Conservation (phyloP, 2,329 filamentous ascomycete genomes). For the Ophidiomyces ophidiicola region DNA sequence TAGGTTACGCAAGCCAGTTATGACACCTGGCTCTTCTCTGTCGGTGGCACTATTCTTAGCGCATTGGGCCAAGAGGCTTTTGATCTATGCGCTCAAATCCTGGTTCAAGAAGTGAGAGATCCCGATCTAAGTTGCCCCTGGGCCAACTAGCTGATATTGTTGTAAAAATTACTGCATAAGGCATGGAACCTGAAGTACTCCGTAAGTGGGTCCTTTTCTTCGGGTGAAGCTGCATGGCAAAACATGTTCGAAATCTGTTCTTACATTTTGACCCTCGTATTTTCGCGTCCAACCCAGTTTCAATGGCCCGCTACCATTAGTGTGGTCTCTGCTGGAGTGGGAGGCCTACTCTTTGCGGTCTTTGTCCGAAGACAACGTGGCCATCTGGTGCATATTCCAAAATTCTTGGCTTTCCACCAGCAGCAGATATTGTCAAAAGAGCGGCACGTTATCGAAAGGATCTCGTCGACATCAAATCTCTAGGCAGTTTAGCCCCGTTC, state of each 20-base stretch:
- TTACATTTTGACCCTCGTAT: conserved; percentile 54
- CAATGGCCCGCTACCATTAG: conserved; percentile 50
- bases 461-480: no score
- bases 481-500: no score
- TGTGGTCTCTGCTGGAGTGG: conserved; percentile 40
- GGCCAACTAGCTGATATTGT: no score
- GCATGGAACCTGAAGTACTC: conserved; percentile 38
- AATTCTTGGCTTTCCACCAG: no score
- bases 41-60: conserved; percentile 43
- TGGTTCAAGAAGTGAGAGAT: conserved; percentile 21
- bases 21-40: conserved; percentile 21
- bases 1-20: conserved; percentile 22
- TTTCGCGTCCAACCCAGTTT: conserved; percentile 52
- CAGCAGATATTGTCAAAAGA: no score
- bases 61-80: conserved; percentile 51
- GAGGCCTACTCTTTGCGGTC: no score
- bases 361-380: no score
- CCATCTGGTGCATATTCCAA: no score
- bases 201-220: conserved; percentile 25
- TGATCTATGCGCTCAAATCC: conserved; percentile 48
- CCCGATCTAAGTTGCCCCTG: conserved; percentile 21
- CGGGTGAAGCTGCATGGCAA: conserved; percentile 24
- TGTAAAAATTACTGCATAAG: conserved; percentile 18
- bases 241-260: conserved; percentile 58
- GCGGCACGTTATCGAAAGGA: no score